Conservation (phyloP, 2,329 filamentous ascomycete species). For the Ceratocystis cubensis region DNA sequence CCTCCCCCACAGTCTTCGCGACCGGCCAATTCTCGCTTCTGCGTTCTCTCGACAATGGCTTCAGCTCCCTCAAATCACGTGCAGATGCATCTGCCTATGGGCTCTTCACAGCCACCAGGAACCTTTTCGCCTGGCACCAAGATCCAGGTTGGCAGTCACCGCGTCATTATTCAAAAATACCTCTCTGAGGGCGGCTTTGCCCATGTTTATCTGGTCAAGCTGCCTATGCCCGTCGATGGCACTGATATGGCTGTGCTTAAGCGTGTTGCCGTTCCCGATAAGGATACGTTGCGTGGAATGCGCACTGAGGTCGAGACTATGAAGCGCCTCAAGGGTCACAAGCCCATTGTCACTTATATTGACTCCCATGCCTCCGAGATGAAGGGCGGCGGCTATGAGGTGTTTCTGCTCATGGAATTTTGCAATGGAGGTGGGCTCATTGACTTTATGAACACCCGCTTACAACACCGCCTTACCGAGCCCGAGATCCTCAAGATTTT, state of each 20-base stretch:
- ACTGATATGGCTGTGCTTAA: constrained; percentile 79
- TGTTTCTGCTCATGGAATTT: constrained; percentile 96
- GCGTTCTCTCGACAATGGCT: constrained; percentile 16
- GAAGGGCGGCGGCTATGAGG: constrained; percentile 86
- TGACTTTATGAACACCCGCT: constrained; percentile 97
- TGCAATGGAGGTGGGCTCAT: constrained; percentile 91
- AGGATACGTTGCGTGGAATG: constrained; percentile 89
- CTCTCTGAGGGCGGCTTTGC: constrained; percentile 96
- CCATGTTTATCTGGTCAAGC: constrained; percentile 90
- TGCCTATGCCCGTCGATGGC: constrained; percentile 63
- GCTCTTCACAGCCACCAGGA: constrained; percentile 50
- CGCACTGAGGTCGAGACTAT: constrained; percentile 98
- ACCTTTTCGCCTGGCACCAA: constrained; percentile 91
- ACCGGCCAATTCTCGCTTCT: background rate
- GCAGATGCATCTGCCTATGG: constrained; percentile 27
- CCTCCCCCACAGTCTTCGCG: background rate
- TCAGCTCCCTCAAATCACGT: constrained; percentile 16
- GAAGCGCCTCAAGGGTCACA: constrained; percentile 97
- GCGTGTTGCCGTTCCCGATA: constrained; percentile 91
- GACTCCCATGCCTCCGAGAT: constrained; percentile 96
- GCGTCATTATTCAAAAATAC: constrained; percentile 91
- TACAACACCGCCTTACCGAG: constrained; percentile 93
- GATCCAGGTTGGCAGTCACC: constrained; percentile 86
- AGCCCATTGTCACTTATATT: constrained; percentile 92
- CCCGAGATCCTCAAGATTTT: constrained; percentile 97